Conservation (phyloP, 2,329 filamentous ascomycete species). For the Neonectria sp. region DNA sequence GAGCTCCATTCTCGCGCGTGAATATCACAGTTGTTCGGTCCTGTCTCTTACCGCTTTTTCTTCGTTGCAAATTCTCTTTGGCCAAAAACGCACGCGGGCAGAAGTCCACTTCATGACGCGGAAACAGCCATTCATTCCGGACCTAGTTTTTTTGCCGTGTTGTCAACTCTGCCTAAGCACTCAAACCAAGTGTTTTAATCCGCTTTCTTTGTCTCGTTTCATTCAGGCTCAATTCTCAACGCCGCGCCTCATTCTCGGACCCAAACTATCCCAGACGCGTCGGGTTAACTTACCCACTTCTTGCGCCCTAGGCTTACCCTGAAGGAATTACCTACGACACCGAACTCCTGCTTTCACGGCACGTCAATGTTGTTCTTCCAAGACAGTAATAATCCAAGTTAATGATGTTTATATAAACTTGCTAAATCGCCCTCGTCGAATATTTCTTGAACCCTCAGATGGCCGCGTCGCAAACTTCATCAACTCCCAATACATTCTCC, state of each 20-base stretch:
- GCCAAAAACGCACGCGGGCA: no score
- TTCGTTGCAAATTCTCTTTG: neutral
- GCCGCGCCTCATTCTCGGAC: neutral
- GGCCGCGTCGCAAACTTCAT: no score
- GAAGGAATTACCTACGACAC: neutral
- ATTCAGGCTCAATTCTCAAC: neutral
- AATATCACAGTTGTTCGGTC: neutral
- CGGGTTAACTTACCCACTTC: neutral
- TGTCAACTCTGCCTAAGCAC: neutral
- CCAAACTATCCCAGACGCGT: neutral
- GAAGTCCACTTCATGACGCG: neutral
- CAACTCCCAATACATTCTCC: neutral
- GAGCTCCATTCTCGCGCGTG: neutral
- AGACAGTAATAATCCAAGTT: no score
- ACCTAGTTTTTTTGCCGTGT: neutral
- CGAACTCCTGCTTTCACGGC: no score
- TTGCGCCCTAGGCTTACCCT: neutral
- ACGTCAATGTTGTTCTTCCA: no score
- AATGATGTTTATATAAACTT: no score
- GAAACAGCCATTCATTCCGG: neutral
- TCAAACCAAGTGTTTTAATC: no score
- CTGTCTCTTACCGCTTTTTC: neutral
- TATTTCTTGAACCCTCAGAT: no score
- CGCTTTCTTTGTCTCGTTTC: neutral
- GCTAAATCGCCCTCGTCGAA: no score